These are phyloP conservation scores for Barnettozyma pratensis DNA, from an alignment of 805 yeast species.

Conservation along the genomic window DNA sequence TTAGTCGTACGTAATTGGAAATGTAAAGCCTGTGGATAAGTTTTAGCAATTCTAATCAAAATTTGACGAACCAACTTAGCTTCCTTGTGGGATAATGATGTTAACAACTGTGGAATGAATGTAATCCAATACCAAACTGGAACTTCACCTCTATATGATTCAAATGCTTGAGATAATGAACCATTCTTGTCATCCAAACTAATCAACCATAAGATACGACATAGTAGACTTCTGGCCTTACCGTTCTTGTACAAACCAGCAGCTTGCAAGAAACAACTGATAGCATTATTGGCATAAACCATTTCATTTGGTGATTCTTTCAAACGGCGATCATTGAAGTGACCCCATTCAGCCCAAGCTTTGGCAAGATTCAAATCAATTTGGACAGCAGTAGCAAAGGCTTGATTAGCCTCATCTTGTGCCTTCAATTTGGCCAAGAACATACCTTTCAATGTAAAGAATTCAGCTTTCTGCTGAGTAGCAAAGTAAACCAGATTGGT, in stretches of 20 bases:
- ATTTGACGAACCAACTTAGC: constrained; percentile 86
- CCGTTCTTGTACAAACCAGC: constrained; percentile 94
- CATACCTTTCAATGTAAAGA: constrained; percentile 97
- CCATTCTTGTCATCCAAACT: constrained; percentile 85
- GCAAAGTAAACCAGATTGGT: constrained; percentile 95
- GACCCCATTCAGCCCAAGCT: constrained; percentile 99
- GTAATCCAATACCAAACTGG: constrained; percentile 99
- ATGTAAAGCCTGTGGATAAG: constrained; percentile 95
- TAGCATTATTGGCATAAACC: constrained; percentile 86
- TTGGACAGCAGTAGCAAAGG: constrained; percentile 97
- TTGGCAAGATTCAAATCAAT: constrained; percentile 90
- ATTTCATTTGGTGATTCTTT: constrained; percentile 79
- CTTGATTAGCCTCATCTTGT: constrained; percentile 94
- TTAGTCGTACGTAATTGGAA: constrained; percentile 93
- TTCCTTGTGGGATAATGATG: constrained; percentile 86
- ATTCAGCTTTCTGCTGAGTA: constrained; percentile 96
- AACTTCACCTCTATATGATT: constrained; percentile 87
- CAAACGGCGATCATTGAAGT: constrained; percentile 83
- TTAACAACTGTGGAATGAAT: constrained; percentile 87
- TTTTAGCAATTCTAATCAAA: constrained; percentile 87
- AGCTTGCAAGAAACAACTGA: constrained; percentile 94
- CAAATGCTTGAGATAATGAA: constrained; percentile 80
- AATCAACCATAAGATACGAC: constrained; percentile 89
- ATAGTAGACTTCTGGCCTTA: constrained; percentile 80
- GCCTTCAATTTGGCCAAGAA: constrained; percentile 87